Base-by-base conservation (phyloP, 2,329 filamentous ascomycete genomes). In the Penicillium sp. region DNA sequence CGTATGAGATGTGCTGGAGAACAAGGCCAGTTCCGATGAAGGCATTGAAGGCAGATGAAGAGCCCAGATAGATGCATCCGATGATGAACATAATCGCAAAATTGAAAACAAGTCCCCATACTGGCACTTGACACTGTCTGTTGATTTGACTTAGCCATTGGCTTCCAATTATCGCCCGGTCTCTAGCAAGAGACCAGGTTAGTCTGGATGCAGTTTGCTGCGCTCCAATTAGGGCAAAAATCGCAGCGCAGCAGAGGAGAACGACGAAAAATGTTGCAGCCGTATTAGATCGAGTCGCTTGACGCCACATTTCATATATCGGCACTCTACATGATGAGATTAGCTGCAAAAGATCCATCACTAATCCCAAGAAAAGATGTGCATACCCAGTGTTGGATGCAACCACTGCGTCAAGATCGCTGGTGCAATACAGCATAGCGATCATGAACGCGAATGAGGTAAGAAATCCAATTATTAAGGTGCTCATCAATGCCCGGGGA, bases 401-500 rank as follows among this genome's bases (percentile, higher is more conserved):
- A n/a, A 73, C 57, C 7, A 81, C 67, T 1, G 65, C 62, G 4
- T 68, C 53, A 47, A 81, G 74, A 57, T 78, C 69, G n/a, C 65
- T 70, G 23, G 80, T 71, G 51, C 73, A 75, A 67, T 80, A 81
- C 61, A 80, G 77, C 68, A 80, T 78, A 41, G 74, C 65, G 43
- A 81, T 71, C 46, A 69, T 68, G 64, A 75, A 80, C 62, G 76
- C 73, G 70, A 77, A 79, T 21, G 72, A 71, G 0, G 78, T 80
- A 7, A 77, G 59, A 58, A 80, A 80, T 21, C 78, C 78, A 42
- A 80, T 80, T 8, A 62, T 68, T 0, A 81, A 72, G 0, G 77
- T 80, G 4, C 73, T 71, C 67, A 80, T 73, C 50, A 82, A 78
- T 33, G 79, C 77, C 33, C 78, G 76, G 0, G 79, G 79, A 26